Evolutionary conservation across 202 grass and related monocot species (phyloP), one percentile per base, ranked within the genome.

Genomic region (Hordeum pubiflorum): DNA sequence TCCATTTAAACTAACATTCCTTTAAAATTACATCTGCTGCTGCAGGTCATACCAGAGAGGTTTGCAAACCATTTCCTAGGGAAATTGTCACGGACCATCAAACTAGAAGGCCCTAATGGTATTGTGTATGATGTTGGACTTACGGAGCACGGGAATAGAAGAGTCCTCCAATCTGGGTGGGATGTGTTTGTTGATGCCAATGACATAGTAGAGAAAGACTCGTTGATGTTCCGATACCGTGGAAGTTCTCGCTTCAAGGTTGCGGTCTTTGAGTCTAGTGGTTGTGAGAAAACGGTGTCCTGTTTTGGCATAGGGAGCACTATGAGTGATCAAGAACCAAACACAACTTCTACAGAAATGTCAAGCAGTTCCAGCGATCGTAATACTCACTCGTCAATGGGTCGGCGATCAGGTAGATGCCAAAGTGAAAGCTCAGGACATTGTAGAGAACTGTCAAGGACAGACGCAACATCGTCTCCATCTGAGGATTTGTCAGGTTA

Each of bases 21-120:
- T 26, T 70, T 8, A 24, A 17, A 46, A 26, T 26, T 32, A 23
- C 20, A 37, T 4, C 14, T 56, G 10, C 29, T 83, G 1, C 20
- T 61, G 11, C 71, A 89, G 90, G 65, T 72, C 27, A 15, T 92
- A 18, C 90, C 90, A 74, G 58, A 81, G 27, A 84, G 55, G 15
- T 84, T 86, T 48, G 21, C 48, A 55, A 78, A 77, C 26, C 29
- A 72, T 67, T 91, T 88, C 6, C 18, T 3, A n/a, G 48, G 24
- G 20, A 36, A 46, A 9, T 57, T 86, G 0, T 76, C 33, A 31
- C 48, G 61, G 68, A 63, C 18, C 6, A 36, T 91, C 36, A 52
- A 67, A 36, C 57, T 89, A 10, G 77, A 88, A 69, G 73, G 63
- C 12, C 83, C 80, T 54, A 76, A 64, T 63, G 76, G 89, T 12